phyloP scores from a whole-genome alignment of 257 asterid species.

The Catharanthus roseus region DNA sequence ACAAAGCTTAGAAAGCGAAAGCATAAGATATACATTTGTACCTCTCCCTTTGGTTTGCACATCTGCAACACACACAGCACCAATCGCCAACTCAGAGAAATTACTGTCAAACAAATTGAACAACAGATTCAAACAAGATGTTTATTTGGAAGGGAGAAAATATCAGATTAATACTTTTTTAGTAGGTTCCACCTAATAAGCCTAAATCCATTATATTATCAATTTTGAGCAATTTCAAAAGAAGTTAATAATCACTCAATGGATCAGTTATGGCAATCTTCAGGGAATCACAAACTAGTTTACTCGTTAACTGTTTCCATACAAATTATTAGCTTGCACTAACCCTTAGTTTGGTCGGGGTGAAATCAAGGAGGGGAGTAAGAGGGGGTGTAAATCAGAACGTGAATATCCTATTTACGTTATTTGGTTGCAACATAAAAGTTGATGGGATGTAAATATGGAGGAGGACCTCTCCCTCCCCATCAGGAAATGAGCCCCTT shows the following conservation, averaged over 20 bases:
- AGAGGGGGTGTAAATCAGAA: no score
- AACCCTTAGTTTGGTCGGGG: no score
- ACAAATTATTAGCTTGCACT: no score
- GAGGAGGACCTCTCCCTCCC: no score
- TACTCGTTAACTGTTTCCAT: no score
- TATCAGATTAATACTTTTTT: background rate
- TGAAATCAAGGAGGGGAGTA: no score
- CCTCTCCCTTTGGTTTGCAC: slow-evolving; percentile 94
- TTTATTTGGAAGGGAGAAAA: background rate
- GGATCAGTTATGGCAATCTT: background rate
- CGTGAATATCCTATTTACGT: no score
- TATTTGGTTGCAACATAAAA: no score
- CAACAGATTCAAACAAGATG: background rate
- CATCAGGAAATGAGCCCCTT: no score
- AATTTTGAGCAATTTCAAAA: background rate
- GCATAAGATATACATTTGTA: slow-evolving; percentile 15
- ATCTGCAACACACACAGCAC: slow-evolving; percentile 86
- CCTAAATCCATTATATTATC: background rate
- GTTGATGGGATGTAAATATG: no score
- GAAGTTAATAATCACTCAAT: background rate
- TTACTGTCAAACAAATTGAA: slow-evolving; percentile 43
- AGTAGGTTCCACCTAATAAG: background rate
- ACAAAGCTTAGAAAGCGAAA: background rate
- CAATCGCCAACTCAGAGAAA: slow-evolving; percentile 67
- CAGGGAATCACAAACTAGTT: background rate